Conservation (phyloP, 805 yeast species). For the Ogataea populi-albae region DNA sequence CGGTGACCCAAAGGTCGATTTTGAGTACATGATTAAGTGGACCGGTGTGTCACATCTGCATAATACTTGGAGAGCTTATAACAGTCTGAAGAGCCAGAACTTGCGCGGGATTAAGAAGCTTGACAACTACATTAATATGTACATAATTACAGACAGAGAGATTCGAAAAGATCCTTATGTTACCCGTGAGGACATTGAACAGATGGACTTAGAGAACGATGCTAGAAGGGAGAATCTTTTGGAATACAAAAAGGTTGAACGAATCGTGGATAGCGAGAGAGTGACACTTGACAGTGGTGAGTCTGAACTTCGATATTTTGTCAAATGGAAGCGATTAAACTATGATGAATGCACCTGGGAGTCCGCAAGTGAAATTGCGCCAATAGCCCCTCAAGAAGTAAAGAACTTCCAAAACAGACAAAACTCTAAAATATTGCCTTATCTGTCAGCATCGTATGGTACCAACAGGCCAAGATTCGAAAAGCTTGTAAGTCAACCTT, state of each 20-base stretch:
- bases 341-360: conserved; percentile 99
- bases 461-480: conserved; percentile 80
- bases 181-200: conserved; percentile 88
- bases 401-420: conserved; percentile 76
- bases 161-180: conserved; percentile 76
- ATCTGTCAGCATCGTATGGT: conserved; percentile 74
- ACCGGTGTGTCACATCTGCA: conserved; percentile 82
- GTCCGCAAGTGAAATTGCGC: conserved; percentile 81
- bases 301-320: conserved; percentile 72
- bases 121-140: conserved; percentile 85
- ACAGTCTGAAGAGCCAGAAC: conserved; percentile 39
- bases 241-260: conserved; percentile 82
- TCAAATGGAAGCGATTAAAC: conserved; percentile 90
- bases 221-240: conserved; percentile 77
- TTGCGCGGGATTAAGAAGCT: conserved; percentile 78
- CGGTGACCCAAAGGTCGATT: conserved; percentile 55
- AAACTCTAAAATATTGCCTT: conserved; percentile 82
- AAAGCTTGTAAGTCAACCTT: conserved; percentile 81
- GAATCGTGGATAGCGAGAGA: conserved; percentile 86
- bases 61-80: conserved; percentile 87
- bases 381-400: conserved; percentile 79
- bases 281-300: conserved; percentile 56
- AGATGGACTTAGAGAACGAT: conserved; percentile 88
- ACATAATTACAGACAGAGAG: conserved; percentile 68
- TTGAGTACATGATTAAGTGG: conserved; percentile 78